Conservation (phyloP, 306 rosid species). For the Citrullus colocynthis region DNA sequence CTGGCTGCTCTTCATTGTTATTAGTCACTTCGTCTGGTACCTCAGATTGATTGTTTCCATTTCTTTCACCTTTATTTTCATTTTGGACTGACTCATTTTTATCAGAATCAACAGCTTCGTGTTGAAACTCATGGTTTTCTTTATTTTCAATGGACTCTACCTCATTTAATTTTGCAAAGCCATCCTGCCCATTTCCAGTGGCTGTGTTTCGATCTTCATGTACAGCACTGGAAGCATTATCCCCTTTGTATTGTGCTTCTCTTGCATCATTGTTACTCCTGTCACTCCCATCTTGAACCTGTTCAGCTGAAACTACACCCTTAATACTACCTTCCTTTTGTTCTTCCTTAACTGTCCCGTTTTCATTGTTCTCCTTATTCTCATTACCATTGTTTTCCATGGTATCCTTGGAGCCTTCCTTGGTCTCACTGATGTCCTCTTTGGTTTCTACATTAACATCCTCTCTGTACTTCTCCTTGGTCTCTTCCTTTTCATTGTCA, state of each 20-base stretch:
- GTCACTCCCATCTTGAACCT: slow-evolving; percentile 43
- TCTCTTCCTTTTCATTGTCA: background rate
- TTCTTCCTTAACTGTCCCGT: slow-evolving; percentile 16
- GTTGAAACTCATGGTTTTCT: slow-evolving; percentile 32
- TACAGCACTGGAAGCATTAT: slow-evolving; percentile 77
- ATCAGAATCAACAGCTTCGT: slow-evolving; percentile 13
- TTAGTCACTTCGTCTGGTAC: slow-evolving; percentile 19
- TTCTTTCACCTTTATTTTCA: background rate
- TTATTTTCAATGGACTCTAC: slow-evolving; percentile 31
- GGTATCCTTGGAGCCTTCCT: background rate
- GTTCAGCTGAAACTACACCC: slow-evolving; percentile 36
- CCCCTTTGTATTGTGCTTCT: slow-evolving; percentile 63
- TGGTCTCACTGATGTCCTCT: slow-evolving; percentile 3
- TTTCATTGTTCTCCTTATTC: slow-evolving; percentile 27
- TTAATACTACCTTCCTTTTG: slow-evolving; percentile 36
- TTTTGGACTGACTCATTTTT: slow-evolving; percentile 18
- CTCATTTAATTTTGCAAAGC: slow-evolving; percentile 23
- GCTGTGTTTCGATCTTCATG: slow-evolving; percentile 26
- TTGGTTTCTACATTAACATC: slow-evolving; percentile 8
- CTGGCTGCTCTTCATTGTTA: slow-evolving; percentile 24
- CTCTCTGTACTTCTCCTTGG: slow-evolving; percentile 10
- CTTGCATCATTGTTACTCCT: slow-evolving; percentile 35
- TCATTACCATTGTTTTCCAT: background rate
- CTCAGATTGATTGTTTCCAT: slow-evolving; percentile 15
- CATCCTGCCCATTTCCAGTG: slow-evolving; percentile 22